Base-by-base conservation (phyloP, 1,284 basidiomycete genomes). In the Pyrrhoderma noxium region DNA sequence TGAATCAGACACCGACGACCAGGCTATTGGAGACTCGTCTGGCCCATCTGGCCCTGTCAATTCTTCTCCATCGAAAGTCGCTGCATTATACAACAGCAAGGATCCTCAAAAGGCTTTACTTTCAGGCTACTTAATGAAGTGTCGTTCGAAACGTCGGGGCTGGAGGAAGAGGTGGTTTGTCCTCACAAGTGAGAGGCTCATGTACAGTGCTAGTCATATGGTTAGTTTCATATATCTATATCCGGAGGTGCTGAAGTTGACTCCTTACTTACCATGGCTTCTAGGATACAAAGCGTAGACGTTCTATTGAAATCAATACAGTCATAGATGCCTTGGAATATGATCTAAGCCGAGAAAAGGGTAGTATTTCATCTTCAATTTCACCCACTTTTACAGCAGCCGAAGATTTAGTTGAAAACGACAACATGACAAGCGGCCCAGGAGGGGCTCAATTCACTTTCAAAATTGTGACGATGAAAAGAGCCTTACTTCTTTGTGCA, bases 81-180 rank as follows among this genome's bases (percentile, higher is more conserved):
- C 53, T 23, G 19, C 47, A 35, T 49, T 56, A 56, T 49, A 60
- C n/a, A 55, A 62, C 36, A 48, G 56, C 8, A 59, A 63, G 46
- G 52, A 62, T 2, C 76, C 77, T 4, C 71, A 78, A 19, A 93
- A 91, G 68, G 71, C 83, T 43, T 82, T 96, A 25, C 64, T 93
- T 3, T 81, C 85, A 25, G 93, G 93, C 1, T 99, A 99, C 66
- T 72, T 99, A 55, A 95, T 96, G 89, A 99, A 99, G 66, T 93
- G 93, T 65, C 93, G 93, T 40, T 84, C 84, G 46, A 91, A 95
- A 59, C 80, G 94, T 60, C 86, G 91, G 61, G 89, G 84, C 55
- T 99, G 96, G 96, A 77, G 93, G 53, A 99, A 99, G 70, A 74
- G 92, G 40, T 94, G 89, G 89, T 94, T 94, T 62, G 81, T 88